Evolutionary conservation across 169 alveolate species (phyloP), one percentile per base, ranked within the genome.

Genomic region (Cryptosporidium viatorum): DNA sequence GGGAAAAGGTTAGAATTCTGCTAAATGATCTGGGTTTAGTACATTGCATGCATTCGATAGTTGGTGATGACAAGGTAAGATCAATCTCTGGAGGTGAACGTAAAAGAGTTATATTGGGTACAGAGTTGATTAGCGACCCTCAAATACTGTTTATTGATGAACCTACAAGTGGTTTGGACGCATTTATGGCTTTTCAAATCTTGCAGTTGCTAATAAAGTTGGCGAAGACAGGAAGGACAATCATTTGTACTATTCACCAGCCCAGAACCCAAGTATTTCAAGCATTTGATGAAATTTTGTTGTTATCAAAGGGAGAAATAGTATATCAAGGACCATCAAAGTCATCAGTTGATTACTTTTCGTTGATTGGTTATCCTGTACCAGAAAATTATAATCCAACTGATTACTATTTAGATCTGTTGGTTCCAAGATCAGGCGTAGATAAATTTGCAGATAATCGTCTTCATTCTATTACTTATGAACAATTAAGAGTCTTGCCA

Each of bases 1-100:
- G 75, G 12, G 91, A 84, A 37, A 91, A 69, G 55, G 92, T 91
- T n/a, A 71, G 85, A 21, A 71, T 84, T 50, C 33, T 92, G 1
- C 29, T 92, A 33, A 70, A 84, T 10, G 94, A 91, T n/a, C 10
- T 92, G 45, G 85, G 91, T 80, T 75, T 93, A 62, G 51, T 52
- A 14, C 67, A 92, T 26, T 73, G 92, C 48, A 73, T 84, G 89
- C 92, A 94, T 70, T 93, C 94, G 4, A 75, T 85, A 2, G 94
- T 95, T 18, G 98, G 98, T 0, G 92, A 91, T 75, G 93, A 85
- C 58, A 45, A 70, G 33, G 75, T 86, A 18, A 95, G 95, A 85
- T 97, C 98, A 23, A 92, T 97, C 1, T 94, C 98, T 0, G 98
- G 98, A 12, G 99, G 99, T 23, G 98, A 97, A 75, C 92, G 96